Evolutionary conservation across 495 filamentous ascomycete genomes (phyloP).

Genomic region (Aspergillus sclerotiicarbonarius): DNA sequence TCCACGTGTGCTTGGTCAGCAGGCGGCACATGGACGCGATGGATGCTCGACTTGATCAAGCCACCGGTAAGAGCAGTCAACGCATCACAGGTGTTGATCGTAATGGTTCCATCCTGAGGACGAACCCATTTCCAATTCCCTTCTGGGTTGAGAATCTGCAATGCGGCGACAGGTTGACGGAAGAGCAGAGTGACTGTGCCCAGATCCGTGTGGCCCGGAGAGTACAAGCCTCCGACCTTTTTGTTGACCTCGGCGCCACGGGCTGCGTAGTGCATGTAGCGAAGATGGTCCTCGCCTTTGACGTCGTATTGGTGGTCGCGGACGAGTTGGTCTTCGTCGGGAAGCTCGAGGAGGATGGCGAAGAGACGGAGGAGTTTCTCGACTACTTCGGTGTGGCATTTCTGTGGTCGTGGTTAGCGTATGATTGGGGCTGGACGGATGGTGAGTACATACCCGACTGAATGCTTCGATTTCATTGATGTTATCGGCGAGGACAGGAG

Average conservation of each 20-base stretch:
- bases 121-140: constrained; percentile 42
- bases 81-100: constrained; percentile 52
- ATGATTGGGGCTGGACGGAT: neutral
- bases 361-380: constrained; percentile 51
- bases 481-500: constrained; percentile 30
- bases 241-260: constrained; percentile 43
- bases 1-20: constrained; percentile 51
- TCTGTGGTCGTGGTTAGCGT: constrained; percentile 21
- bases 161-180: constrained; percentile 49
- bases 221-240: constrained; percentile 31
- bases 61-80: constrained; percentile 48
- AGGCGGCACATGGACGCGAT: constrained; percentile 51
- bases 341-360: constrained; percentile 50
- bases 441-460: constrained; percentile 29
- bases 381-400: constrained; percentile 50
- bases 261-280: constrained; percentile 52
- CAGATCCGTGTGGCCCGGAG: constrained; percentile 38
- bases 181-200: constrained; percentile 45
- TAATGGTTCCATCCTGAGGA: constrained; percentile 49
- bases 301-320: constrained; percentile 46
- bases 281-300: constrained; percentile 49
- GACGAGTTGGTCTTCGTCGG: constrained; percentile 48
- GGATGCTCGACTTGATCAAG: constrained; percentile 50
- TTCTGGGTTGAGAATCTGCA: constrained; percentile 42
- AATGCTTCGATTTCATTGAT: constrained; percentile 41